Conservation (phyloP, 129 eudicot genomes). For the Flaveria brownii region DNA sequence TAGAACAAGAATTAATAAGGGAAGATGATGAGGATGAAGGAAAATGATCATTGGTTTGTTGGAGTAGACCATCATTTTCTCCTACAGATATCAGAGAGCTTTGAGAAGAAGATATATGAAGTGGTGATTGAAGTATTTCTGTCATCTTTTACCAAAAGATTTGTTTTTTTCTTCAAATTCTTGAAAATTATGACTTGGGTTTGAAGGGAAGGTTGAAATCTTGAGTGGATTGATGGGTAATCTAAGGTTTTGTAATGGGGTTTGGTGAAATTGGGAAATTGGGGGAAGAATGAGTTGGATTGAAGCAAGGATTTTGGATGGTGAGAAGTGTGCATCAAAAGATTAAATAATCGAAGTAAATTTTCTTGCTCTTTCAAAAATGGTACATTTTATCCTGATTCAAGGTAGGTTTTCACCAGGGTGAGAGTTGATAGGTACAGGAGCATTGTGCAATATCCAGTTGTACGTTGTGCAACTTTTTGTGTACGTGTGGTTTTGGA, state of each 20-base stretch:
- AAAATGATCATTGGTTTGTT: slow-evolving; percentile 32
- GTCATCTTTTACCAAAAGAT: slow-evolving; percentile 41
- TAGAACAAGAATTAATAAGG: slow-evolving; percentile 34
- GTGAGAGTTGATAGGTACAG: neutral
- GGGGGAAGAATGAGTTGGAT: slow-evolving; percentile 70
- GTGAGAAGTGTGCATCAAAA: slow-evolving; percentile 53
- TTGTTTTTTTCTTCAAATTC: slow-evolving; percentile 2
- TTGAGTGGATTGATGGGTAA: slow-evolving; percentile 35
- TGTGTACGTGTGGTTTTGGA: neutral
- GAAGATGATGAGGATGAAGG: slow-evolving; percentile 16
- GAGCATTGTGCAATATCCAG: neutral
- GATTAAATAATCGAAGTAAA: slow-evolving; percentile 24
- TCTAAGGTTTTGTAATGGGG: slow-evolving; percentile 37
- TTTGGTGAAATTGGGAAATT: slow-evolving; percentile 41
- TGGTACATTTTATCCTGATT: slow-evolving; percentile 23
- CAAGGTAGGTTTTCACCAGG: slow-evolving; percentile 2
- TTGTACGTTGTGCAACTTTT: slow-evolving; percentile 15
- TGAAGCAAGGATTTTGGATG: slow-evolving; percentile 74
- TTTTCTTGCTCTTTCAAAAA: slow-evolving; percentile 7
- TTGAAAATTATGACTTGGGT: slow-evolving; percentile 28
- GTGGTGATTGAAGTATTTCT: slow-evolving; percentile 52
- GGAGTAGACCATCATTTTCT: slow-evolving; percentile 64
- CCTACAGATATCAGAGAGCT: slow-evolving; percentile 51
- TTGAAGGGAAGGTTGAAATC: slow-evolving; percentile 36
- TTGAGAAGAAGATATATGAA: slow-evolving; percentile 57